phyloP scores from a whole-genome alignment of 495 filamentous ascomycete genomes.

The Bryoglossum gracile region DNA sequence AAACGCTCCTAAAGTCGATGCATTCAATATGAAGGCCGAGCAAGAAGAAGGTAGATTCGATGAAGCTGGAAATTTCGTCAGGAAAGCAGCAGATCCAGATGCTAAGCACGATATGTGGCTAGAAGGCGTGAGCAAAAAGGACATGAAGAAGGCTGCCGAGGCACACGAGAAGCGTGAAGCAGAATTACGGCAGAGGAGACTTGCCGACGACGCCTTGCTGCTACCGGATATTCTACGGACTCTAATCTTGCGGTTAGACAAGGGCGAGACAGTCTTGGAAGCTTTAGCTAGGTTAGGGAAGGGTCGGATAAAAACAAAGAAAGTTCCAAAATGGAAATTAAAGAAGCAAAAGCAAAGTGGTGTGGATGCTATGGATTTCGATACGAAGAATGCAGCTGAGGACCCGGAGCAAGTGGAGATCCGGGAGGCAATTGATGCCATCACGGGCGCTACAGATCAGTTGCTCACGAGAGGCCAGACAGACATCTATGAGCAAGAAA shows the following conservation, averaged over 20 bases:
- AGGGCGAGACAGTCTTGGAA: conserved; percentile 83
- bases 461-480: conserved; percentile 72
- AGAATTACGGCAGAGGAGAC: conserved; percentile 59
- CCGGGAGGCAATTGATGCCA: conserved; percentile 64
- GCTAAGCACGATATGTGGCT: conserved; percentile 90
- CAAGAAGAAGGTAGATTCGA: conserved; percentile 93
- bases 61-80: conserved; percentile 79
- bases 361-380: conserved; percentile 63
- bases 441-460: conserved; percentile 84
- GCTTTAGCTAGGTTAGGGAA: conserved; percentile 76
- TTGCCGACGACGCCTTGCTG: conserved; percentile 63
- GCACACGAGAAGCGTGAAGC: conserved; percentile 82
- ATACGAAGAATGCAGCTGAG: conserved; percentile 40
- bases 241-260: conserved; percentile 66
- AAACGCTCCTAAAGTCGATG: conserved; percentile 91
- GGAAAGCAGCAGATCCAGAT: conserved; percentile 84
- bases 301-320: conserved; percentile 58
- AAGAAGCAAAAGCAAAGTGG: conserved; percentile 44
- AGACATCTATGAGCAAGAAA: conserved; percentile 82
- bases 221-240: conserved; percentile 65
- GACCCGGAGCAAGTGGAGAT: conserved; percentile 65
- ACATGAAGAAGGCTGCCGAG: conserved; percentile 79
- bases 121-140: conserved; percentile 84
- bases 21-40: conserved; percentile 88
- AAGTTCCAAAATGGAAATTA: conserved; percentile 52